A percentile compares a stretch with the other conserved stretches of the same genome.
Evolutionary conservation across 371 early-diverging fungal genomes (phyloP).

Genomic region (Syncephalis plumigaleata): DNA sequence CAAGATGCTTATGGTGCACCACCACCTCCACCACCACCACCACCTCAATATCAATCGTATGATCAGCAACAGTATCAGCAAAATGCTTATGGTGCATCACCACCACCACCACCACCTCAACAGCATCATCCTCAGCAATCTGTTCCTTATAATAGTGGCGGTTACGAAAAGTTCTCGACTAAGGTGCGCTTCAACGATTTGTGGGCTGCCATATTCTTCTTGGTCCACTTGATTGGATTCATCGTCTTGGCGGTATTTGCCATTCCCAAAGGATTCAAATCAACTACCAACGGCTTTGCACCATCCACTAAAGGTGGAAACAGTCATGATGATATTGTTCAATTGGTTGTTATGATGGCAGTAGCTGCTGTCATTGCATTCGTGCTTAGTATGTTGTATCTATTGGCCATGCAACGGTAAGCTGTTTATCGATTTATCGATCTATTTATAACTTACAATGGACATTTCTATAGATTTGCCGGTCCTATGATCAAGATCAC

Average conservation of each 20-base stretch:
- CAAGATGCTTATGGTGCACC: background rate
- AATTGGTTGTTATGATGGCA: slow-evolving; percentile 1
- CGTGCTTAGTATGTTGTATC: slow-evolving; percentile 7
- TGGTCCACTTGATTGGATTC: slow-evolving; percentile 21
- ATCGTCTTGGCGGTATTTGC: slow-evolving; percentile 15
- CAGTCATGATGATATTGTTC: background rate
- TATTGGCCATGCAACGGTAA: slow-evolving; percentile 9
- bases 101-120: slow-evolving; percentile 4
- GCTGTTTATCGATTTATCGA: background rate
- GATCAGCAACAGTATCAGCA: background rate
- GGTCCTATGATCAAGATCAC: slow-evolving; percentile 4
- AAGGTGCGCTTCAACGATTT: slow-evolving; percentile 23
- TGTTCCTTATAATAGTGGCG: background rate
- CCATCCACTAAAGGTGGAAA: background rate
- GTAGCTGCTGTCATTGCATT: slow-evolving; percentile 2
- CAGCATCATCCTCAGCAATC: background rate
- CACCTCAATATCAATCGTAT: slow-evolving; percentile 2
- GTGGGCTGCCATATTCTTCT: slow-evolving; percentile 30
- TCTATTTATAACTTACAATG: background rate
- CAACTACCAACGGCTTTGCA: background rate
- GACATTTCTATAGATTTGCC: slow-evolving; percentile 1
- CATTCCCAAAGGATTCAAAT: slow-evolving; percentile 8
- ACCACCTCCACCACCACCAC: background rate
- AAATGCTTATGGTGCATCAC: slow-evolving; percentile 1
- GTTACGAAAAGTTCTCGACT: slow-evolving; percentile 13